phyloP scores from a whole-genome alignment of 2,329 filamentous ascomycete genomes.

The Hyphodiscus sp. region DNA sequence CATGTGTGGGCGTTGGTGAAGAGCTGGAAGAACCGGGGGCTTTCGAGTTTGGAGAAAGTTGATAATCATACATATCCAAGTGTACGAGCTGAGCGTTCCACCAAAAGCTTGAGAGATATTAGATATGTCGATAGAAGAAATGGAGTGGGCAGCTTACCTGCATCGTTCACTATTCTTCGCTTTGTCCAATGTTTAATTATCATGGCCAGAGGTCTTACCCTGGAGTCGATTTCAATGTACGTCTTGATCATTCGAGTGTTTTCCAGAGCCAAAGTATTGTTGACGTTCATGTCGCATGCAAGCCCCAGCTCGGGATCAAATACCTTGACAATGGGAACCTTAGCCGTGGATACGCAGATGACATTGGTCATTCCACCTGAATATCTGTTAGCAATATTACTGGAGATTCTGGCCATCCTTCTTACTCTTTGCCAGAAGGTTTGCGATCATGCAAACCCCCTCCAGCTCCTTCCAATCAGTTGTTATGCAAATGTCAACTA shows the following conservation, averaged over 20 bases:
- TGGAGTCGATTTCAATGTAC: conserved; percentile 87
- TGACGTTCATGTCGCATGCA: conserved; percentile 97
- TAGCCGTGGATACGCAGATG: conserved; percentile 88
- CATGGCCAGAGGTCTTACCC: conserved; percentile 90
- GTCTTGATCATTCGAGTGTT: conserved; percentile 98
- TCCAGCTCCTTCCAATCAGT: conserved; percentile 84
- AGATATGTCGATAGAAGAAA: conserved; percentile 8
- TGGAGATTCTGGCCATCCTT: conserved; percentile 16
- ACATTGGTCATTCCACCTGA: conserved; percentile 94
- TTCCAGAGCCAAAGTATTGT: conserved; percentile 89
- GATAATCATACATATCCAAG: conserved; percentile 98
- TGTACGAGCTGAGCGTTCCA: conserved; percentile 94
- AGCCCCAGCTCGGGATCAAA: conserved; percentile 91
- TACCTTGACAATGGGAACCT: conserved; percentile 97
- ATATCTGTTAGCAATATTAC: conserved; percentile 30
- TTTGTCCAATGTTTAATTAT: conserved; percentile 98
- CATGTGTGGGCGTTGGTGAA: conserved; percentile 68
- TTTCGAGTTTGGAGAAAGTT: conserved; percentile 87
- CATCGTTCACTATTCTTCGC: conserved; percentile 87
- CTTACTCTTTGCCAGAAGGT: conserved; percentile 78
- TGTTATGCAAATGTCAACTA: conserved; percentile 96
- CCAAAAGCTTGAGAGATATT: conserved; percentile 61
- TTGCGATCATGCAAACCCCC: conserved; percentile 83
- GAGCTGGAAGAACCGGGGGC: conserved; percentile 75
- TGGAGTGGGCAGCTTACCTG: conserved; percentile 58